Evolutionary conservation across 371 early-diverging fungal genomes (phyloP), one percentile per base, ranked within the genome.

Genomic region (Mucor mucedo): DNA sequence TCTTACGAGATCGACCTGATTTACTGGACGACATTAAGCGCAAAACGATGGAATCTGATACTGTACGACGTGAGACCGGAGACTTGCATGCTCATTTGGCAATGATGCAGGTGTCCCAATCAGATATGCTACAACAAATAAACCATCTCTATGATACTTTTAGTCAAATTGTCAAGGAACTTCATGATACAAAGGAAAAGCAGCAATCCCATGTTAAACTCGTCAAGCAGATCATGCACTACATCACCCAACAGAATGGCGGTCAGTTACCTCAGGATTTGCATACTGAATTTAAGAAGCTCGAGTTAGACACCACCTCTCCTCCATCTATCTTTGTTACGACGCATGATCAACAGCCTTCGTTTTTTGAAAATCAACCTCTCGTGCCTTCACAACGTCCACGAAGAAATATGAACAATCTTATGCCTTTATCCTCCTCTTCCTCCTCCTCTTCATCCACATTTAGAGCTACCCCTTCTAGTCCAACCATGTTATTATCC

Each of bases 21-120:
- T 73, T 93, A 58, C 75, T 93, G 27, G 93, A 93, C 67, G 90
- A 93, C 55, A 94, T 95, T 71, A 92, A 91, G 72, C 85, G 95
- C 57, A 93, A 94, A 68, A 82, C 94, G 2, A 90, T 91, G 85
- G 94, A 95, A 63, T 79, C 90, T 27, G 93, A 92, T 60, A 78
- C 82, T 28, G 73, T 87, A 66, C 78, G 91, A 41, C 82, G 93
- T 53, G 91, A 92, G 52, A 84, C 86, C 6, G 87, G 88, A 13
- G 93, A 92, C 69, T 63, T 91, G 44, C 87, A 89, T 30, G 81
- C 82, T 5, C 91, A 92, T 69, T 75, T 92, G 69, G 83, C 91
- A 27, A 82, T 91, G 79, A 76, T 95, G 66, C 90, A 92, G 68
- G 82, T 85, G 13, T 80, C 89, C 4, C 93, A 93, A 65, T 76